Conservation (phyloP, 495 filamentous ascomycete species). For the Trichoderma virens region DNA sequence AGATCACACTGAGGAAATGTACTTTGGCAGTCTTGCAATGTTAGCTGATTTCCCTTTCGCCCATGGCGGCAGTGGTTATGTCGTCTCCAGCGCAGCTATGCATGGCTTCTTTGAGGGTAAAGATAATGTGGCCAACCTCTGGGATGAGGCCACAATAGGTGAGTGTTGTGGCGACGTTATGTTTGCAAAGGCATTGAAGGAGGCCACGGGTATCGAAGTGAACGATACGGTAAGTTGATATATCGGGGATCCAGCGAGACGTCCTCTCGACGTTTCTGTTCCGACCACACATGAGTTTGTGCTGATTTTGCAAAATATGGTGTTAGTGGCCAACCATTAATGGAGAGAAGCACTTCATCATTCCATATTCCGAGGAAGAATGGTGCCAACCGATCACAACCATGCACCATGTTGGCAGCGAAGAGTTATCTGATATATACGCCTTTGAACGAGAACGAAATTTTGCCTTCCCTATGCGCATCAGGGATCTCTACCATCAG, state of each 20-base stretch:
- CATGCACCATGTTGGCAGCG: not conserved
- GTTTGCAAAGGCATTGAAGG: conserved; percentile 1
- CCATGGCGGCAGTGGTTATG: conserved; percentile 47
- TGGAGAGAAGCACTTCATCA: conserved; percentile 3
- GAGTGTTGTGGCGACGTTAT: conserved; percentile 1
- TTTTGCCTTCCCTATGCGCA: conserved; percentile 22
- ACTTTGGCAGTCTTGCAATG: conserved; percentile 52
- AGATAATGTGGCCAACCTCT: conserved; percentile 2
- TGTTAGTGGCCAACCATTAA: conserved; percentile 6
- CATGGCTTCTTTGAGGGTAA: not conserved
- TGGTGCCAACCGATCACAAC: conserved; percentile 6
- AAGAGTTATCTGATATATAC: not conserved
- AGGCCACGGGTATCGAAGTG: not conserved
- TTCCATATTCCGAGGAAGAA: not conserved
- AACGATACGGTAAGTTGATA: not conserved
- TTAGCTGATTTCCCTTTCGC: conserved; percentile 52
- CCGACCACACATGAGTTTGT: not conserved
- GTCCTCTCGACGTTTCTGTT: not conserved
- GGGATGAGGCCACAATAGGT: not conserved
- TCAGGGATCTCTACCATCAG: conserved; percentile 39
- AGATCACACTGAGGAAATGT: conserved; percentile 41
- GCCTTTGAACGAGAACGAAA: conserved; percentile 4
- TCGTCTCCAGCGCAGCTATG: not conserved
- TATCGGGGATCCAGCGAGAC: not conserved
- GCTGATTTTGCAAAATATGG: not conserved